These are phyloP conservation scores for Calonectria hawksworthii DNA, from an alignment of 2,329 filamentous ascomycete genomes.

Conservation along the genomic window DNA sequence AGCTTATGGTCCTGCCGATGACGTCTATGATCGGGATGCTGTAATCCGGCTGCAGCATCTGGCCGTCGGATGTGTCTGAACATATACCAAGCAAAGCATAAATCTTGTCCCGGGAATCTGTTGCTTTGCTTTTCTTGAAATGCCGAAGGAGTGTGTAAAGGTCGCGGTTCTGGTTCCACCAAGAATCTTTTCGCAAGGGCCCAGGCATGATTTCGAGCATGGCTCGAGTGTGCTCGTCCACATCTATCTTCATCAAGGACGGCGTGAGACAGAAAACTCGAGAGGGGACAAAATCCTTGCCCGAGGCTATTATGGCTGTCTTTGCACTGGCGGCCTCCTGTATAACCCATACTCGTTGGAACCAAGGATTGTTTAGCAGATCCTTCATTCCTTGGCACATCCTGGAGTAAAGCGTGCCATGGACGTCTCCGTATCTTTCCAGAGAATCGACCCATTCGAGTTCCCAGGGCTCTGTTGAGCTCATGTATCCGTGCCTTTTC, in stretches of 20 bases:
- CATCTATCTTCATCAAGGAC: neutral
- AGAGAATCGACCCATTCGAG: neutral
- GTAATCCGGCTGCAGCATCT: neutral
- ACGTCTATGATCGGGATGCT: neutral
- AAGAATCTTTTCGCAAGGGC: neutral
- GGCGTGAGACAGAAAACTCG: neutral
- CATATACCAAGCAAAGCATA: neutral
- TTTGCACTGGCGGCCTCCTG: neutral
- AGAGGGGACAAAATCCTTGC: neutral
- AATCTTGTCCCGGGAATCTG: neutral
- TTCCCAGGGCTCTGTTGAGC: neutral
- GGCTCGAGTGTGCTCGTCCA: neutral
- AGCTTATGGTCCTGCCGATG: neutral
- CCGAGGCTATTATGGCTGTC: neutral
- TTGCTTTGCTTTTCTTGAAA: neutral
- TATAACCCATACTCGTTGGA: neutral
- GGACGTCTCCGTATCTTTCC: neutral
- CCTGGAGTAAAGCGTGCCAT: neutral
- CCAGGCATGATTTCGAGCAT: neutral
- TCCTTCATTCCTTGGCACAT: neutral
- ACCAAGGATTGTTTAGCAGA: neutral
- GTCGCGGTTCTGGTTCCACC: neutral
- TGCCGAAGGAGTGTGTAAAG: neutral
- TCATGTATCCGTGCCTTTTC: neutral
- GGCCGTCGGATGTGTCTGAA: neutral